Evolutionary conservation across 2,329 filamentous ascomycete genomes (phyloP), one percentile per base, ranked within the genome.

Genomic region (Aspergillus brunneoviolaceus): DNA sequence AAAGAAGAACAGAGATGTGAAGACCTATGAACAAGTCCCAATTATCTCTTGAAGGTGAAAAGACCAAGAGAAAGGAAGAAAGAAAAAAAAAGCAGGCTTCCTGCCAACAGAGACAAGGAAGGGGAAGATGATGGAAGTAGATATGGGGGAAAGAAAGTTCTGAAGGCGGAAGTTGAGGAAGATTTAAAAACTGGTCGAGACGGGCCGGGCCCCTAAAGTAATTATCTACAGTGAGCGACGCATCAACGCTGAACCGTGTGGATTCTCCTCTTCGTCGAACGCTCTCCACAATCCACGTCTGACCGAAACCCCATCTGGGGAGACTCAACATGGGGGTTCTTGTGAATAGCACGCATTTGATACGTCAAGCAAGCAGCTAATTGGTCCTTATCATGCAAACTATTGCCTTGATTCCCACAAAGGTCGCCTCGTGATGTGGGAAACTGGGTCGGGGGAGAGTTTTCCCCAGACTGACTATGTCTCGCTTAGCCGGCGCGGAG

Each of bases 391-490:
- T 29, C 12, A 31, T 52, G 50, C 31, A 42, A 39, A 55, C 55
- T 49, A 39, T 60, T 60, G 61, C 16, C 39, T 61, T 51, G 57
- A 62, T 64, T 59, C 62, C 59, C 60, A 61, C 54, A 59, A 60
- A 63, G 49, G 48, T 51, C 25, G 14, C 57, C 58, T 55, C 55
- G 54, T 49, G 50, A 61, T 62, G 62, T 66, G 64, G 57, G 48
- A 58, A 57, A 42, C 45, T 63, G 56, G 61, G 49, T 69, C 70
- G 70, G 70, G 70, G 70, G 64, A 72, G 70, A 60, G 66, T 72
- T 72, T 69, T 72, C 68, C 70, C 70, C 69, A 65, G 58, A 53
- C 59, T 45, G 39, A 35, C 52, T 35, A 39, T 55, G 16, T 11
- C 52, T 49, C 60, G 48, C 53, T 61, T 63, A 57, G 54, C 62